Base-by-base conservation (phyloP, 306 rosid species). In the Ziziphus jujuba region DNA sequence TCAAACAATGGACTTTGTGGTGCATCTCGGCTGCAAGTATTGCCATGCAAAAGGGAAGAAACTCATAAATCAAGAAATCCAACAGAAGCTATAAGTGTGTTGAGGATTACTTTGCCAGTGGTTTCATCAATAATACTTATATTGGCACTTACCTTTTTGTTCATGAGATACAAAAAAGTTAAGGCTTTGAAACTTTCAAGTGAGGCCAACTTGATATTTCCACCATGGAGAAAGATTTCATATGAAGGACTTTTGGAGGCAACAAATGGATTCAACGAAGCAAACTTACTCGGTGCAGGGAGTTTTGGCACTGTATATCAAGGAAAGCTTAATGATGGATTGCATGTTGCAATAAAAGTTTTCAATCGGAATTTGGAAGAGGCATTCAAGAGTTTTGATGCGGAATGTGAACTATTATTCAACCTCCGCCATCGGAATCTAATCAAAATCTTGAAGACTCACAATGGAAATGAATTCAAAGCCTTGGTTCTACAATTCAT, bases 391-490 rank as follows among this genome's bases (percentile, higher is more conserved):
- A 65, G 59, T 38, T 65, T 65, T 51, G 59, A 64, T 1, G 15
- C 0, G 19, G 76, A 70, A 53, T 61, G 72, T 13, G 54, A 52
- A 36, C 4, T 71, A 2, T 43, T 65, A 9, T 17, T 68, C 44
- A 65, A 24, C 17, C 14, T 77, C 9, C 77, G 69, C 16, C 81
- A 71, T 2, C 20, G 76, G 15, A 77, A 77, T 54, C 72, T 77
- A 7, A n/a, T 65, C 43, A 65, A 59, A 59, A 36, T 71, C 57
- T 64, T 76, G 6, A 59, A 52, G 13, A 36, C 58, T 21, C 70
- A 61, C 34, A 31, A 7, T 57, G 24, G 6, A 14, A 19, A 1
- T 5, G 65, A 68, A 17, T 68, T 56, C 24, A 68, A 44, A 56
- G 73, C 73, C 5, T 43, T 68, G 15, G 21, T 68, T 7, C 9